A percentile compares a stretch with the other conserved stretches of the same genome.
Evolutionary conservation across 495 filamentous ascomycete species (phyloP).

Genomic region (Penicillium nucicola): DNA sequence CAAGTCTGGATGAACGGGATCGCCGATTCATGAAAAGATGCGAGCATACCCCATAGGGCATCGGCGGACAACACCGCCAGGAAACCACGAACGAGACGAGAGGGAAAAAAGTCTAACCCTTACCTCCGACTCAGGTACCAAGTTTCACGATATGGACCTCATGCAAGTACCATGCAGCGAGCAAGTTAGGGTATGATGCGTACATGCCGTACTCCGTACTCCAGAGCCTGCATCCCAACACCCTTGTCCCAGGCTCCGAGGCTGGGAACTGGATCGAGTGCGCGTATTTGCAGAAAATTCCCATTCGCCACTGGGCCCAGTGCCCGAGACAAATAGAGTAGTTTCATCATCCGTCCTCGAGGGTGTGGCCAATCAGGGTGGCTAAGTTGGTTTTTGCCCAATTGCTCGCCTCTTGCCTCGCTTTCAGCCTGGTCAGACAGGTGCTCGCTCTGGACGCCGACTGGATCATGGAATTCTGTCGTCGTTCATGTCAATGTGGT

Average conservation of each 20-base stretch:
- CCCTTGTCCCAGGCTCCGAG: no score
- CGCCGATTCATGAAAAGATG: background rate
- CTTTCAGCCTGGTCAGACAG: slow-evolving; percentile 15
- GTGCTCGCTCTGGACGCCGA: slow-evolving; percentile 17
- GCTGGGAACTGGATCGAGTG: no score
- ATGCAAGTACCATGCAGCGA: no score
- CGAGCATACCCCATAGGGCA: slow-evolving; percentile 6
- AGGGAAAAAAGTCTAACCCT: background rate
- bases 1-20: background rate
- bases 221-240: no score
- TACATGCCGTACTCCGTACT: no score
- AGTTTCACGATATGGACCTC: background rate
- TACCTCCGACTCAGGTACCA: background rate
- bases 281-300: no score
- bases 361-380: no score
- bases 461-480: slow-evolving; percentile 4
- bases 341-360: no score
- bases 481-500: slow-evolving; percentile 11
- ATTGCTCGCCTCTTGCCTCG: slow-evolving; percentile 10
- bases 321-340: no score
- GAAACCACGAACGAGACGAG: no score
- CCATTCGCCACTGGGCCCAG: background rate
- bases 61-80: background rate
- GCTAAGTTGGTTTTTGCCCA: background rate
- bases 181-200: no score